These are phyloP conservation scores for Hydrangea macrophylla DNA, from an alignment of 148 eudicot genomes.

Conservation along the genomic window DNA sequence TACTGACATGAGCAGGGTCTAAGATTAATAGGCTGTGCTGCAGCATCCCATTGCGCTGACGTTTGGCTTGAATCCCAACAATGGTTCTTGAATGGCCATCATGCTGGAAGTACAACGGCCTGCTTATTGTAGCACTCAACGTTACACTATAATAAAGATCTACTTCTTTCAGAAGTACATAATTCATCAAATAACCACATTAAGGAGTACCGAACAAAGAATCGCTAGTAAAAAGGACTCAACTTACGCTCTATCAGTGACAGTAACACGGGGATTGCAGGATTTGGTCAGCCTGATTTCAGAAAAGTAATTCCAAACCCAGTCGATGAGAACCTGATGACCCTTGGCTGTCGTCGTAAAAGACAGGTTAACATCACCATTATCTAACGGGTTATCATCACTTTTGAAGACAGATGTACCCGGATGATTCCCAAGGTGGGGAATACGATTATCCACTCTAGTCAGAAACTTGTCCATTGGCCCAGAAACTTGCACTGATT, in stretches of 20 bases:
- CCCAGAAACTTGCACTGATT: slow-evolving; percentile 33
- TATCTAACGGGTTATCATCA: not conserved
- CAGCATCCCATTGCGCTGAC: slow-evolving; percentile 46
- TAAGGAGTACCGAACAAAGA: not conserved
- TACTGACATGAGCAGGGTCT: slow-evolving; percentile 82
- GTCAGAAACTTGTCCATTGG: slow-evolving; percentile 80
- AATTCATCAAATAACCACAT: not conserved
- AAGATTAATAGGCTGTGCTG: slow-evolving; percentile 66
- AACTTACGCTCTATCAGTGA: slow-evolving; percentile 75
- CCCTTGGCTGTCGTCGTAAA: slow-evolving; percentile 31
- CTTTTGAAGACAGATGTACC: slow-evolving; percentile 17
- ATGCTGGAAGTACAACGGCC: slow-evolving; percentile 97
- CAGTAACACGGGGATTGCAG: slow-evolving; percentile 45
- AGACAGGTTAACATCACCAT: not conserved
- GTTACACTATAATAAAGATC: slow-evolving; percentile 9
- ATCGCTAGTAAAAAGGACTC: not conserved
- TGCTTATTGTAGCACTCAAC: slow-evolving; percentile 25
- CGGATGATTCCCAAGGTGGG: slow-evolving; percentile 10
- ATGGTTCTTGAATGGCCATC: slow-evolving; percentile 97
- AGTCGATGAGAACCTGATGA: slow-evolving; percentile 63
- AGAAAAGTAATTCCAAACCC: slow-evolving; percentile 95
- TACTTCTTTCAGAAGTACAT: not conserved
- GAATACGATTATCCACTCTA: slow-evolving; percentile 22
- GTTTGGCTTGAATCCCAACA: slow-evolving; percentile 75
- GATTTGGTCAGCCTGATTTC: slow-evolving; percentile 28